Percentiles rank a stretch among this genome's conserved stretches.
These are phyloP conservation scores for Eremothecium cymbalariae DNA, from an alignment of 1,139 yeast species.

Conservation along the genomic window DNA sequence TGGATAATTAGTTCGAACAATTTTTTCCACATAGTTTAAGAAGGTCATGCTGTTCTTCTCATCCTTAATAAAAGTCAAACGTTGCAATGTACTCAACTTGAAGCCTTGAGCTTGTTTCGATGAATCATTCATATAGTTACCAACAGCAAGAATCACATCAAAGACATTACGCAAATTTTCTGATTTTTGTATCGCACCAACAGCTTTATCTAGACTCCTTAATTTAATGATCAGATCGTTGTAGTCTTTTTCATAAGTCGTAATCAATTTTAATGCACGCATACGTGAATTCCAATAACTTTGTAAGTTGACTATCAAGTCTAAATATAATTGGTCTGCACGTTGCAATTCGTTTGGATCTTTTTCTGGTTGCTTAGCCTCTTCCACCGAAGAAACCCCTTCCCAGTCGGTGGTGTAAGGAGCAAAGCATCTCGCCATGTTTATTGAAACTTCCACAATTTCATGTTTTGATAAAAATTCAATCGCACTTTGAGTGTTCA, in stretches of 20 bases:
- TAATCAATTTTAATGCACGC: slow-evolving; percentile 55
- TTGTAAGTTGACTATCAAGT: slow-evolving; percentile 63
- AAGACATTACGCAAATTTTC: slow-evolving; percentile 55
- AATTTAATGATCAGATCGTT: slow-evolving; percentile 55
- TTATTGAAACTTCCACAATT: slow-evolving; percentile 55
- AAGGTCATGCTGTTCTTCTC: slow-evolving; percentile 72
- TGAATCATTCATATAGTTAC: slow-evolving; percentile 76
- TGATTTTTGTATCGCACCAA: slow-evolving; percentile 51
- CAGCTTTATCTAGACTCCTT: slow-evolving; percentile 56
- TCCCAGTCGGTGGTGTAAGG: slow-evolving; percentile 57
- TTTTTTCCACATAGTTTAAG: slow-evolving; percentile 70
- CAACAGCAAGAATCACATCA: slow-evolving; percentile 71
- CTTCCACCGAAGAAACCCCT: slow-evolving; percentile 26
- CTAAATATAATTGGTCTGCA: slow-evolving; percentile 67
- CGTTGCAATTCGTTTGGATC: slow-evolving; percentile 68
- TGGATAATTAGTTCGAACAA: slow-evolving; percentile 60
- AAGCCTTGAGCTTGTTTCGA: slow-evolving; percentile 77
- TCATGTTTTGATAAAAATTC: slow-evolving; percentile 68
- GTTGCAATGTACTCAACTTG: slow-evolving; percentile 62
- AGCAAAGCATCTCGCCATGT: slow-evolving; percentile 54
- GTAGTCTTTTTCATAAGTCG: slow-evolving; percentile 62
- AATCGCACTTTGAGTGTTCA: slow-evolving; percentile 52
- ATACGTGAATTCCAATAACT: slow-evolving; percentile 77
- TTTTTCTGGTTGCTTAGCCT: slow-evolving; percentile 51
- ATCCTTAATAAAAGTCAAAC: slow-evolving; percentile 70